phyloP scores from a whole-genome alignment of 129 eudicot genomes.

The Oenanthe sinensis region DNA sequence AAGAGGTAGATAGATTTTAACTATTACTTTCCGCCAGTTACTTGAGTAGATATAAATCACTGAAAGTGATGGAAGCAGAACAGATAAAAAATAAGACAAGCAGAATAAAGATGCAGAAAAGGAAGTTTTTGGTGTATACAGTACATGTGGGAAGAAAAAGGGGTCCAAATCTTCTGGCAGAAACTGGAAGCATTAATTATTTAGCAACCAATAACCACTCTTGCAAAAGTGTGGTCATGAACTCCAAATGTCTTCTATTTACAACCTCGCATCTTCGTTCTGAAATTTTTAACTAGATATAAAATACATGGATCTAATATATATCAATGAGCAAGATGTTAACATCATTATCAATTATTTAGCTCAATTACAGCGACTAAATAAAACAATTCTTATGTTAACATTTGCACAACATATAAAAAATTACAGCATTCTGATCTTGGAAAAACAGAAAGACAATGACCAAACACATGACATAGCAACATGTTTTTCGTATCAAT shows the following conservation, averaged over 20 bases:
- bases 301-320: neutral
- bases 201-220: neutral
- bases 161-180: constrained; percentile 5
- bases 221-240: neutral
- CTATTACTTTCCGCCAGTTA: neutral
- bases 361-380: neutral
- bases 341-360: no score
- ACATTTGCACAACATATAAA: neutral
- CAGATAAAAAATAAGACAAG: neutral
- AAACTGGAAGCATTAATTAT: neutral
- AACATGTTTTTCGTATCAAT: no score
- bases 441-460: neutral
- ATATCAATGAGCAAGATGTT: neutral
- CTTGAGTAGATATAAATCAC: neutral
- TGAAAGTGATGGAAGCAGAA: neutral
- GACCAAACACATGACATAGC: neutral
- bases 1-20: neutral
- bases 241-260: neutral
- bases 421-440: neutral
- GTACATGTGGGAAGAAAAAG: neutral
- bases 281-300: neutral
- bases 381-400: neutral
- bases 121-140: neutral
- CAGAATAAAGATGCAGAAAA: neutral
- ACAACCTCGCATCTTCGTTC: neutral